A percentile compares a stretch with the other conserved stretches of the same genome.
Evolutionary conservation across 257 asterid genomes (phyloP).

Genomic region (Petunia axillaris): DNA sequence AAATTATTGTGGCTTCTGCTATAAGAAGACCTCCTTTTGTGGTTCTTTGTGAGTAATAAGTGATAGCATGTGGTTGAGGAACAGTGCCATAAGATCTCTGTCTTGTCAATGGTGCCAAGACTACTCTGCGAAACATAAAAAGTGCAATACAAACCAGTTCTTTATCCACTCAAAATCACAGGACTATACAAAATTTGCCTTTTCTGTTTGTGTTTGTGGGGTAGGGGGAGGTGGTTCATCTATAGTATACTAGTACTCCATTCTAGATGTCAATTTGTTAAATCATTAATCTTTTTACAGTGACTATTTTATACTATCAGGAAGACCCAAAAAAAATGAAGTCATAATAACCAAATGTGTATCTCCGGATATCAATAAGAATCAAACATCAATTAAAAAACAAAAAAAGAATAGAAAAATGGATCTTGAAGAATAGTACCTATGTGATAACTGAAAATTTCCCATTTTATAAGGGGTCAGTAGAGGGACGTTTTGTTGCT

Average conservation of each 20-base stretch:
- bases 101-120: slow-evolving; percentile 72
- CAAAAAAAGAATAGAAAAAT: neutral
- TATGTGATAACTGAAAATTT: slow-evolving; percentile 34
- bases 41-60: slow-evolving; percentile 73
- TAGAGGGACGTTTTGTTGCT: neutral
- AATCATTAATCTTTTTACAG: no score
- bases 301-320: no score
- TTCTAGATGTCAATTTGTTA: no score
- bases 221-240: neutral
- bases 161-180: no score
- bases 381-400: neutral
- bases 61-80: slow-evolving; percentile 71
- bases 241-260: neutral
- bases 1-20: slow-evolving; percentile 63
- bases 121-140: slow-evolving; percentile 46
- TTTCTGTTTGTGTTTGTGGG: no score
- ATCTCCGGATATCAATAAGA: neutral
- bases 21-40: slow-evolving; percentile 56
- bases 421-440: slow-evolving; percentile 25
- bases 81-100: slow-evolving; percentile 55
- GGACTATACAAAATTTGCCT: no score
- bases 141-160: no score
- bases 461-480: slow-evolving; percentile 42
- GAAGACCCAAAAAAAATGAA: no score
- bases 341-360: neutral